These are phyloP conservation scores for Metschnikowia hibisci DNA, from an alignment of 805 yeast genomes.

Conservation along the genomic window DNA sequence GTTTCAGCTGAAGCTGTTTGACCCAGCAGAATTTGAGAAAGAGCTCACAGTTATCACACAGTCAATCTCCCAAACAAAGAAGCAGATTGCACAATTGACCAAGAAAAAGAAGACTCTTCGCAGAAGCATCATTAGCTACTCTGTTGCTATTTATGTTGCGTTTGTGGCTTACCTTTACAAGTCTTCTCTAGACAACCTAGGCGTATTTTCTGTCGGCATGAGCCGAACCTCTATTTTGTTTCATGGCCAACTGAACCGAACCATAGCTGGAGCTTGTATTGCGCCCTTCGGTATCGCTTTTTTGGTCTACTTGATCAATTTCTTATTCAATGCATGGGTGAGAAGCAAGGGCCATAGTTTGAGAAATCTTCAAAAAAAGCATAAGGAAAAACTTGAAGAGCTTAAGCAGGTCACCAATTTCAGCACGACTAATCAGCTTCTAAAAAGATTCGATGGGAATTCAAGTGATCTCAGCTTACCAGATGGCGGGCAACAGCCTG, in stretches of 20 bases:
- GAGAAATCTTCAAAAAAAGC: conserved; percentile 38
- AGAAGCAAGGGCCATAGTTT: conserved; percentile 21
- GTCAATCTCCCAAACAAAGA: conserved; percentile 28
- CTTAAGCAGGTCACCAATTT: conserved; percentile 71
- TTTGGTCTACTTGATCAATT: conserved; percentile 17
- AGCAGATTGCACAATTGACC: conserved; percentile 18
- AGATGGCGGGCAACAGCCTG: background rate
- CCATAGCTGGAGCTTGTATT: conserved; percentile 17
- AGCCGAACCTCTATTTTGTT: conserved; percentile 24
- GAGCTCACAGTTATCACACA: conserved; percentile 37
- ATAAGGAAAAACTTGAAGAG: conserved; percentile 56
- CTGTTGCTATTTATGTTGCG: conserved; percentile 21
- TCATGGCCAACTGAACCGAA: conserved; percentile 21
- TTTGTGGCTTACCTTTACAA: conserved; percentile 22
- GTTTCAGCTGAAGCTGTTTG: conserved; percentile 25
- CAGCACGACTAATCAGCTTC: conserved; percentile 67
- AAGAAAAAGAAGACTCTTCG: conserved; percentile 18
- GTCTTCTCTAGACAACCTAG: conserved; percentile 9
- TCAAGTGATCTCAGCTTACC: conserved; percentile 2
- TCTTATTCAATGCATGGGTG: conserved; percentile 20
- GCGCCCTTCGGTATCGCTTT: conserved; percentile 24
- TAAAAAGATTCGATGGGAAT: conserved; percentile 47
- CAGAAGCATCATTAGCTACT: conserved; percentile 16
- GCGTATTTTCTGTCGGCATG: conserved; percentile 14
- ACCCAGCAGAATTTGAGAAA: conserved; percentile 43